Percentiles rank a stretch among this genome's conserved stretches.
These are phyloP conservation scores for Cyphellophora europaea DNA, from an alignment of 2,329 filamentous ascomycete genomes.

Conservation along the genomic window DNA sequence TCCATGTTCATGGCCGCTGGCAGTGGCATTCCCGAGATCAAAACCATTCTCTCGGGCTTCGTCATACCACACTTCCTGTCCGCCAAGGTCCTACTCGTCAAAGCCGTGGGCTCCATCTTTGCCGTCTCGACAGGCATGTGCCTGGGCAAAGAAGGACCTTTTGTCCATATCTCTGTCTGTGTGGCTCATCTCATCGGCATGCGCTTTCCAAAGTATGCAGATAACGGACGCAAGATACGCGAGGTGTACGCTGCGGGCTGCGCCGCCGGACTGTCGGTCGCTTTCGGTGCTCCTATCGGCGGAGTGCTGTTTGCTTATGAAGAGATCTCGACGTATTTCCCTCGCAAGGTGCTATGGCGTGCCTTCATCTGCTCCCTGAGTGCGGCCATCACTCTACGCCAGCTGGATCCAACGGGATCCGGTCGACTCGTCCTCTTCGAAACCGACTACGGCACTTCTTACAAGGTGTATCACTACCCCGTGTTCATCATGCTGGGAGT, in stretches of 20 bases:
- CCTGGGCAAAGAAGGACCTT: constrained; percentile 53
- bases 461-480: constrained; percentile 45
- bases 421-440: constrained; percentile 54
- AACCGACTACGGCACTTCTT: constrained; percentile 49
- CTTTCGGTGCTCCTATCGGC: constrained; percentile 54
- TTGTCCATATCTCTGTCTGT: constrained; percentile 53
- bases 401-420: constrained; percentile 50
- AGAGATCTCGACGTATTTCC: constrained; percentile 53
- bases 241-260: constrained; percentile 51
- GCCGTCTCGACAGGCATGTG: constrained; percentile 52
- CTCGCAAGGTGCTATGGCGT: constrained; percentile 49
- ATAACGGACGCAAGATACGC: constrained; percentile 48
- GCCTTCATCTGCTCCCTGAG: constrained; percentile 50
- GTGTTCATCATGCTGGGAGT: constrained; percentile 49
- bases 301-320: constrained; percentile 53
- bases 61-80: constrained; percentile 49
- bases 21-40: constrained; percentile 53
- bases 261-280: constrained; percentile 49
- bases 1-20: constrained; percentile 51
- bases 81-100: constrained; percentile 46
- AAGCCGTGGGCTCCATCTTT: constrained; percentile 49
- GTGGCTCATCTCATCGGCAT: constrained; percentile 45
- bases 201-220: constrained; percentile 46
- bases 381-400: constrained; percentile 46
- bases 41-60: constrained; percentile 52